A percentile compares a stretch with the other conserved stretches of the same genome.
Evolutionary conservation across 2,329 filamentous ascomycete genomes (phyloP).

Genomic region (Aurifilum marmelostoma): DNA sequence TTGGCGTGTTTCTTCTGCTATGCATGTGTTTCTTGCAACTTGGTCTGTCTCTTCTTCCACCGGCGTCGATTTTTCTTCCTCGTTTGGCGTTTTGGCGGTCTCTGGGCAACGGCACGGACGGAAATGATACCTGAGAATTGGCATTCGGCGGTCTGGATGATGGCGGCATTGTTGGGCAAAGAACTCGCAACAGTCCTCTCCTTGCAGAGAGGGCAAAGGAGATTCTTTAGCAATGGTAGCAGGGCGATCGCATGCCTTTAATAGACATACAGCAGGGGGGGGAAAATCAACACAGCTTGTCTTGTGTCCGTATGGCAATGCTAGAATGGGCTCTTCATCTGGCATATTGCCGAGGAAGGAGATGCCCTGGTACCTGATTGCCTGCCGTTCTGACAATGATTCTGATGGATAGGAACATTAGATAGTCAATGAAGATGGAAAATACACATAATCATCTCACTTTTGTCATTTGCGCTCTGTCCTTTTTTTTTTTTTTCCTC

Average conservation of each 20-base stretch:
- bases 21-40: neutral
- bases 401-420: neutral
- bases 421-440: neutral
- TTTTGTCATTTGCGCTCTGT: neutral
- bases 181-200: neutral
- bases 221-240: neutral
- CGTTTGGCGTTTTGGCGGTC: conserved; percentile 14
- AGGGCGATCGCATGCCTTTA: neutral
- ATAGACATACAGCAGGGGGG: neutral
- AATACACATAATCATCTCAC: neutral
- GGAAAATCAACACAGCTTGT: neutral
- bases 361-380: neutral
- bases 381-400: neutral
- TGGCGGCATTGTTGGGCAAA: neutral
- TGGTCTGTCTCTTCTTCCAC: neutral
- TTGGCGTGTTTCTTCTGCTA: conserved; percentile 2
- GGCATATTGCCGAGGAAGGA: neutral
- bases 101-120: conserved; percentile 2
- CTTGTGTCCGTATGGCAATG: neutral
- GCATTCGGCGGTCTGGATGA: conserved; percentile 4
- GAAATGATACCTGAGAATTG: conserved; percentile 17
- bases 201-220: neutral
- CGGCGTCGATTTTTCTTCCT: neutral
- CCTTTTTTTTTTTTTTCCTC: neutral
- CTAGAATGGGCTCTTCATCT: neutral